These are phyloP conservation scores for Wickerhamomyces alni DNA, from an alignment of 805 yeast genomes.

Conservation along the genomic window DNA sequence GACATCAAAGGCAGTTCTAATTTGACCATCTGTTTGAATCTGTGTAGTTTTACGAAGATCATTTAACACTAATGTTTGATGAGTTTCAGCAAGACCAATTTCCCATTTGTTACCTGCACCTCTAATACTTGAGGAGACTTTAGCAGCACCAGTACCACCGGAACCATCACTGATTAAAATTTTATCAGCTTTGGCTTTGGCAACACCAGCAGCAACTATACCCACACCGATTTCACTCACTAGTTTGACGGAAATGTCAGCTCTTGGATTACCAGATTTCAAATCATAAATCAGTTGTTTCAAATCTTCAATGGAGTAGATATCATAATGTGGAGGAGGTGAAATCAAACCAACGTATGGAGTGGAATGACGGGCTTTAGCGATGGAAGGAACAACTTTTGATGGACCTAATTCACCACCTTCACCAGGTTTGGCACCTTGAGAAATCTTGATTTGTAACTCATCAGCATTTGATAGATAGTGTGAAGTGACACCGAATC, in stretches of 20 bases:
- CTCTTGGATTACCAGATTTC: conserved; percentile 95
- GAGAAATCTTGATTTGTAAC: conserved; percentile 97
- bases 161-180: conserved; percentile 95
- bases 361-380: conserved; percentile 93
- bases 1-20: conserved; percentile 94
- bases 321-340: conserved; percentile 99
- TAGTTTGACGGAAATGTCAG: conserved; percentile 92
- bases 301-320: conserved; percentile 95
- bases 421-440: conserved; percentile 99
- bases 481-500: conserved; percentile 96
- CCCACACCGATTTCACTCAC: conserved; percentile 99
- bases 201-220: conserved; percentile 98
- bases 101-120: conserved; percentile 99
- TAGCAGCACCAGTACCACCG: conserved; percentile 99
- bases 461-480: conserved; percentile 96
- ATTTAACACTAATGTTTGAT: conserved; percentile 91
- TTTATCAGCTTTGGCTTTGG: conserved; percentile 97
- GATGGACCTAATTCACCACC: conserved; percentile 74
- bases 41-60: conserved; percentile 94
- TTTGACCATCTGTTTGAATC: conserved; percentile 97
- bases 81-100: conserved; percentile 95
- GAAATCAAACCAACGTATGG: conserved; percentile 95
- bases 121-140: conserved; percentile 87
- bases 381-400: conserved; percentile 83
- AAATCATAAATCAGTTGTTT: conserved; percentile 94